These are phyloP conservation scores for Xanthoconium separans DNA, from an alignment of 1,284 basidiomycete species.

Conservation along the genomic window DNA sequence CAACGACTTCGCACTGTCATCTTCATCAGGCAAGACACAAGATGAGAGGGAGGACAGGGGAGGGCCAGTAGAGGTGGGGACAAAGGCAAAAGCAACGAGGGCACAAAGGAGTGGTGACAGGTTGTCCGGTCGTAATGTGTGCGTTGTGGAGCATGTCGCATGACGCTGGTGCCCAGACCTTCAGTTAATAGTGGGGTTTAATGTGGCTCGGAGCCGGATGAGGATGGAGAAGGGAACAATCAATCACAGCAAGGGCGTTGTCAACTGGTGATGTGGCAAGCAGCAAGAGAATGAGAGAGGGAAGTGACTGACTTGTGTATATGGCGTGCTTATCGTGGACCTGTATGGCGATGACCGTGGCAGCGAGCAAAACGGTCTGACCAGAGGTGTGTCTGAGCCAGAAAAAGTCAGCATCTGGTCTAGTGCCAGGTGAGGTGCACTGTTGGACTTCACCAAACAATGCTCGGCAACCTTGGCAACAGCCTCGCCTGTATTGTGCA, in stretches of 20 bases:
- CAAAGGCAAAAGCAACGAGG: too few species aligned
- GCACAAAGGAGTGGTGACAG: too few species aligned
- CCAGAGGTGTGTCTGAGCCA: conserved; percentile 74
- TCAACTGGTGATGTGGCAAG: conserved; percentile 49
- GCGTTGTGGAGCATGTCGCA: too few species aligned
- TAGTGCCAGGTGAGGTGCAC: too few species aligned
- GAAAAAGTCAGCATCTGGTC: conserved; percentile 53
- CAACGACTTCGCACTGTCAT: too few species aligned
- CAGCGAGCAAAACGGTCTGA: conserved; percentile 57
- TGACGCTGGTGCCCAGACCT: conserved; percentile 1
- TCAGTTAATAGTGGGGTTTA: not conserved
- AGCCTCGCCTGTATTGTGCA: too few species aligned
- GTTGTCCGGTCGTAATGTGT: too few species aligned
- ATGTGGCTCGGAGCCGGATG: conserved; percentile 3
- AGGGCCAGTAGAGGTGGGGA: too few species aligned
- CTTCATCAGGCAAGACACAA: too few species aligned
- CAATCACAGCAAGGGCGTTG: conserved; percentile 68
- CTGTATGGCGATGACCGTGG: conserved; percentile 61
- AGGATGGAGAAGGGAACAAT: conserved; percentile 52
- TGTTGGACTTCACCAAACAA: too few species aligned
- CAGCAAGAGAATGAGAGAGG: not conserved
- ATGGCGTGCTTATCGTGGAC: conserved; percentile 56
- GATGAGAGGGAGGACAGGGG: too few species aligned
- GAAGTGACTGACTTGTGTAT: conserved; percentile 49
- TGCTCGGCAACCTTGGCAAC: too few species aligned